Conservation (phyloP, 441 rosid species). For the Pelargonium myrrhifolium region DNA sequence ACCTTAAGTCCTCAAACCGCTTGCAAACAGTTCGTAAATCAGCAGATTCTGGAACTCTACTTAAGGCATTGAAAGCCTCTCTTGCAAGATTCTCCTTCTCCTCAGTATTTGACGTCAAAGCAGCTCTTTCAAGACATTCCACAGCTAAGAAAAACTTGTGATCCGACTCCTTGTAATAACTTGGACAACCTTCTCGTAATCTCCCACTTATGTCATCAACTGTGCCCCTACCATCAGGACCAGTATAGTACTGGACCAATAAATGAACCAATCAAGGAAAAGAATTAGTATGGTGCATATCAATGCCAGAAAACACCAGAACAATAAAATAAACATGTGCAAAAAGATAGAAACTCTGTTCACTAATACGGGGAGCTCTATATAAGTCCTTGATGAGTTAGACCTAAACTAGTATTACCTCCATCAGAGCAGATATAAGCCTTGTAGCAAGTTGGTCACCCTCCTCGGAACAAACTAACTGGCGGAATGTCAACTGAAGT, state of each 20-base stretch:
- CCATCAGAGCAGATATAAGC: constrained; percentile 80
- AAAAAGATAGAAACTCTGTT: not conserved
- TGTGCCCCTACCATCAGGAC: constrained; percentile 95
- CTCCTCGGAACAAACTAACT: constrained; percentile 88
- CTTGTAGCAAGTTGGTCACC: constrained; percentile 85
- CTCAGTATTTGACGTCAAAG: constrained; percentile 44
- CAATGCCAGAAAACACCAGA: constrained; percentile 3
- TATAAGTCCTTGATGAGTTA: constrained; percentile 1
- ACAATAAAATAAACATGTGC: constrained; percentile 10
- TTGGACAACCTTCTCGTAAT: constrained; percentile 88
- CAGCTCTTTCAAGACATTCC: constrained; percentile 92
- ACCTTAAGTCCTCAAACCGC: constrained; percentile 93
- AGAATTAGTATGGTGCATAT: constrained; percentile 15
- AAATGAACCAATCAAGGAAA: constrained; percentile 17
- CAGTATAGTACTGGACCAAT: constrained; percentile 73
- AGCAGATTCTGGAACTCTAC: constrained; percentile 90
- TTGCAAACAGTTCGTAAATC: constrained; percentile 91
- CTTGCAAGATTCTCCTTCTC: constrained; percentile 87
- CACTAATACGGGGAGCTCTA: constrained; percentile 7
- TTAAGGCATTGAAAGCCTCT: constrained; percentile 77
- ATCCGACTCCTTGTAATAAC: constrained; percentile 95
- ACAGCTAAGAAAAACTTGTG: constrained; percentile 96
- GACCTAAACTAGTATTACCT: constrained; percentile 40
- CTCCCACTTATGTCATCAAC: constrained; percentile 84
- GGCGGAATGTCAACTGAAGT: constrained; percentile 81